Evolutionary conservation across 83 land plant species (phyloP), one percentile per base, ranked within the genome.

Genomic region (Picea mariana): DNA sequence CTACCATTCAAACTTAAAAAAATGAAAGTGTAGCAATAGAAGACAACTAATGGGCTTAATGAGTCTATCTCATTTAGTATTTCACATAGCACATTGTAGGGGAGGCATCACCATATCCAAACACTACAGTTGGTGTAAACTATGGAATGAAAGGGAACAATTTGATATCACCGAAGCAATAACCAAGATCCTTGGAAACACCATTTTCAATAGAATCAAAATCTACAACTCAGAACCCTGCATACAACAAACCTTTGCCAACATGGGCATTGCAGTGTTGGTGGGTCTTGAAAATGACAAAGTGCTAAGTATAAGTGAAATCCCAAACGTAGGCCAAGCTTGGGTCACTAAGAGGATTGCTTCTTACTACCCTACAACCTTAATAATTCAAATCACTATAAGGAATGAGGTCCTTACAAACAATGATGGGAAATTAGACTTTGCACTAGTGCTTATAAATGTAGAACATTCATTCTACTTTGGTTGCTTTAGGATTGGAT

Each of bases 111-210:
- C 5, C 79, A 55, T 11, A 72, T 4, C 21, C 49, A 72, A 27
- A 4, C 3, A 26, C 38, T 1, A 60, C 63, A 12, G 61, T 86
- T 1, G 83, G 86, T 15, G 83, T 83, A 3, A 80, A 80, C 86
- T 86, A 86, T 31, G 88, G 88, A 55, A 79, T n/a, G 21, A 12
- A 61, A 38, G 83, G 83, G 34, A 75, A 86, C 72, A 83, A 86
- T 31, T 67, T 86, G 15, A 86, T 83, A 0, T 18, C 80, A 6
- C 75, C 83, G 16, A 31, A 62, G 38, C 47, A 86, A 8, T 67
- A n/a, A 75, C 55, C 47, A 60, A 79, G 60, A 66, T 86, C 59
- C 34, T 83, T 9, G 23, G 23, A 12, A 60, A 72, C 55, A 83
- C 82, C 4, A 55, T 60, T 13, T 76, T 86, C 18, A 49, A 60